Conservation (phyloP, 2,329 filamentous ascomycete genomes). For the Tothia fuscella region DNA sequence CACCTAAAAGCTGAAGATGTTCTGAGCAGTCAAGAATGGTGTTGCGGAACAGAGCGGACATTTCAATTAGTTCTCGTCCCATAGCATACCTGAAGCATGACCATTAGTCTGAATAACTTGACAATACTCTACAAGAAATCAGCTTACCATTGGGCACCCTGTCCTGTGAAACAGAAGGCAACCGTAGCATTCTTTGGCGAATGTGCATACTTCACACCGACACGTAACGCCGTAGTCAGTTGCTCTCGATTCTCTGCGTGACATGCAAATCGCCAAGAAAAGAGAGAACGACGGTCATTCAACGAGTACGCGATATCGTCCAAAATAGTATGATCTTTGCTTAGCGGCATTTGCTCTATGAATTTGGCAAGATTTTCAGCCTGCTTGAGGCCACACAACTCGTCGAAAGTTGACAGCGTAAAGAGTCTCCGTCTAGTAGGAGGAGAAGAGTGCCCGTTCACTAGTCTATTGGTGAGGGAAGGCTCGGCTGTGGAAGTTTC, state of each 20-base stretch:
- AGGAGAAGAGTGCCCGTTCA: too few relatives aligned
- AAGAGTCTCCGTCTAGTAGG: neutral
- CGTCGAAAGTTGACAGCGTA: neutral
- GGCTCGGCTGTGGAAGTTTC: neutral
- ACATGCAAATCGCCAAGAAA: neutral
- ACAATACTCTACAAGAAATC: too few relatives aligned
- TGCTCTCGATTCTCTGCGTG: neutral
- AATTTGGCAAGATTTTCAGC: neutral
- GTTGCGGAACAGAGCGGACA: constrained; percentile 5
- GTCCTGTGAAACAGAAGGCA: constrained; percentile 9
- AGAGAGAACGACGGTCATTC: neutral
- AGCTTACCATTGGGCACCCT: constrained; percentile 10
- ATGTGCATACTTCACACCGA: neutral
- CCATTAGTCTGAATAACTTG: neutral
- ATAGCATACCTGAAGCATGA: constrained; percentile 12
- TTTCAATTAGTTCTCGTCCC: constrained; percentile 11
- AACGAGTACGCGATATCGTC: constrained; percentile 5
- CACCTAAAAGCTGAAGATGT: neutral
- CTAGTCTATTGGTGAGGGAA: neutral
- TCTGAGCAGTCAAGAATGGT: neutral
- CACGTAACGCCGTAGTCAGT: neutral
- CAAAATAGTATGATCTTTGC: neutral
- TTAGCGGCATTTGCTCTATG: neutral
- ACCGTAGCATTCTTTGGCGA: neutral
- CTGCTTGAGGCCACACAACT: neutral